A percentile compares a stretch with the other conserved stretches of the same genome.
phyloP scores from a whole-genome alignment of 192 early-diverging fungal species.

The Phycomyces blakesleeanus region DNA sequence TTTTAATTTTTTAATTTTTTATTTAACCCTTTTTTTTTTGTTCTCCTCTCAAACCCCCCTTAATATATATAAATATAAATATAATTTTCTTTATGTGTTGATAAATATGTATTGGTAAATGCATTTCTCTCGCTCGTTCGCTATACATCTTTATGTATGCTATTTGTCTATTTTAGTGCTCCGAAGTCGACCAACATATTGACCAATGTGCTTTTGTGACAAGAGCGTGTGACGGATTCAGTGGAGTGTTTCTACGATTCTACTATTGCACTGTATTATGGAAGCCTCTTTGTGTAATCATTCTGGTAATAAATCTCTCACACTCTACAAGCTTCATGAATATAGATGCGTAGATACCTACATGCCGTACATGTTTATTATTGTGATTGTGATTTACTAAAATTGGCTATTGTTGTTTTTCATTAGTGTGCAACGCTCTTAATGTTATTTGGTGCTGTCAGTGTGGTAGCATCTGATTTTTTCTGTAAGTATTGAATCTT shows the following conservation, averaged over 20 bases:
- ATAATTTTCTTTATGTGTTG: too few relatives aligned
- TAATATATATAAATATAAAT: not conserved
- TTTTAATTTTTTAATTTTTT: too few relatives aligned
- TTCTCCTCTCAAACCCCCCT: not conserved
- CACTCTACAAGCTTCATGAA: not conserved
- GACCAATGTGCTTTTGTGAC: constrained; percentile 55
- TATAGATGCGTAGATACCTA: constrained; percentile 1
- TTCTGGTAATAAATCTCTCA: constrained; percentile 37
- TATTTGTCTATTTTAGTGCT: too few relatives aligned
- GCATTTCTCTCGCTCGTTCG: too few relatives aligned
- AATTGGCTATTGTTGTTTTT: constrained; percentile 56
- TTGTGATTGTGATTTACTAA: too few relatives aligned
- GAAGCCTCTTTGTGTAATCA: constrained; percentile 26
- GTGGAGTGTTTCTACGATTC: constrained; percentile 46
- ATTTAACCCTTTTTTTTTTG: too few relatives aligned
- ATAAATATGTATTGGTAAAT: too few relatives aligned
- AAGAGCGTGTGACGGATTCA: constrained; percentile 55
- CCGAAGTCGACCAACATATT: constrained; percentile 43
- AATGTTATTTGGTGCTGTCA: constrained; percentile 59
- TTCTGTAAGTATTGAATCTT: constrained; percentile 52
- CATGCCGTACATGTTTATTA: constrained; percentile 26
- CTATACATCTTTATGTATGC: too few relatives aligned
- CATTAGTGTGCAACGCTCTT: constrained; percentile 21
- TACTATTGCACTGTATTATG: constrained; percentile 44
- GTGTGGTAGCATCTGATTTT: constrained; percentile 73